Base-by-base conservation (phyloP, 73 alveolate genomes). In the Paramecium sexaurelia region DNA sequence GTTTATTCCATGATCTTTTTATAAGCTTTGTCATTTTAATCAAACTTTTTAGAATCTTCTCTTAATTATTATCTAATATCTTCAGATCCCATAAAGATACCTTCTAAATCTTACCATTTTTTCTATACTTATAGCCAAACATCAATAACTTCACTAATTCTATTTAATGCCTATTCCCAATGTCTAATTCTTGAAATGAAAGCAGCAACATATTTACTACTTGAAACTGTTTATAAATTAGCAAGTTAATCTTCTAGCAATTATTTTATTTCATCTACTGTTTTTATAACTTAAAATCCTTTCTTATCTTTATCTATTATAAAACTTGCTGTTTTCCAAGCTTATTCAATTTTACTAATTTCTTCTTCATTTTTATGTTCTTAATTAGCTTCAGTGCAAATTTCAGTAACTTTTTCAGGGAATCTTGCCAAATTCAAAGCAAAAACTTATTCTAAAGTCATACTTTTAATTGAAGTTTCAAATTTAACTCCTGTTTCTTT, bases 101-200 rank as follows among this genome's bases (percentile, higher is more conserved):
- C 95, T 95, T 99, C 99, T 85, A 99, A 94, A 94, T 99, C 98
- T 96, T 97, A 96, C 99, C 99, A 99, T 92, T 99, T 99, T 94
- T 99, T 97, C 82, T 95, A 96, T 19, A 98, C 99, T 17, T 91
- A 92, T 15, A 98, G 97, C 99, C 99, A 98, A 40, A 96, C 96
- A 91, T 97, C 99, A 37, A 98, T 97, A 0, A 97, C 97, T 94
- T 97, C 99, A 93, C 95, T 92, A 94, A 98, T 98, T 43, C 97
- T 96, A 88, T 98, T 98, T 86, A 98, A 96, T 55, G 97, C 99
- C 93, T 96, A 96, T 69, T 98, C 99, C 98, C 98, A 96, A 73
- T 95, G 95, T 88, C 97, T 95, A 17, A 98, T 98, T 89, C 97
- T 94, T 24, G 92, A 95, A 67, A 94, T 94, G 92, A 98, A 97